Conservation (phyloP, 768 basidiomycete genomes). For the Hirschioporus abietinus region DNA sequence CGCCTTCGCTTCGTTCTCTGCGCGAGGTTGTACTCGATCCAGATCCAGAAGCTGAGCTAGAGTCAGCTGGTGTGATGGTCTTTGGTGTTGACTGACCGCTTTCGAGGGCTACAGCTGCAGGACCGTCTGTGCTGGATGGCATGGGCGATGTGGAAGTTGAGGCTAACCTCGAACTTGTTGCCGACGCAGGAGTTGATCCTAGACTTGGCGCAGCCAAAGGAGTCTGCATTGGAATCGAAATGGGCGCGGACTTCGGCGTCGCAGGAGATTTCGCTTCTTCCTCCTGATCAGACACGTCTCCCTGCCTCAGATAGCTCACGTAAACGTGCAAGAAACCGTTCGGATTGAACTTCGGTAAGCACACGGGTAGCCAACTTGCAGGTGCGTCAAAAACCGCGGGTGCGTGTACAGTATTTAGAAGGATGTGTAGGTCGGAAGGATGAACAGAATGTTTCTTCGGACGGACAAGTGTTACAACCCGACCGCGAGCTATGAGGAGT, state of each 20-base stretch:
- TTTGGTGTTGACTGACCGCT: background rate
- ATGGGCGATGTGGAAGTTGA: background rate
- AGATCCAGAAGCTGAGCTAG: slow-evolving; percentile 2
- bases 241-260: background rate
- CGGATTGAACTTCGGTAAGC: slow-evolving; percentile 91
- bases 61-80: background rate
- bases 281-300: slow-evolving; percentile 17
- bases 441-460: slow-evolving; percentile 95
- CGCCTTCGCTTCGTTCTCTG: background rate
- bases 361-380: slow-evolving; percentile 92
- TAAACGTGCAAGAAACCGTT: slow-evolving; percentile 90
- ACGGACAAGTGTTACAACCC: slow-evolving; percentile 80
- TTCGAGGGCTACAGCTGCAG: background rate
- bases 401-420: slow-evolving; percentile 85
- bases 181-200: background rate
- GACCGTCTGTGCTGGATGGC: background rate
- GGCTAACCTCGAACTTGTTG: background rate
- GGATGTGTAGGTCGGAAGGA: slow-evolving; percentile 88
- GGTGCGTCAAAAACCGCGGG: slow-evolving; percentile 75
- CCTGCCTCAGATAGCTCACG: slow-evolving; percentile 59
- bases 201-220: background rate
- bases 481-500: slow-evolving; percentile 72
- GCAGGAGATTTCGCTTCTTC: slow-evolving; percentile 15
- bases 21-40: background rate
- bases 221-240: background rate